phyloP scores from a whole-genome alignment of 139 green algal genomes.

The Chlamydomonas sphaeroides region DNA sequence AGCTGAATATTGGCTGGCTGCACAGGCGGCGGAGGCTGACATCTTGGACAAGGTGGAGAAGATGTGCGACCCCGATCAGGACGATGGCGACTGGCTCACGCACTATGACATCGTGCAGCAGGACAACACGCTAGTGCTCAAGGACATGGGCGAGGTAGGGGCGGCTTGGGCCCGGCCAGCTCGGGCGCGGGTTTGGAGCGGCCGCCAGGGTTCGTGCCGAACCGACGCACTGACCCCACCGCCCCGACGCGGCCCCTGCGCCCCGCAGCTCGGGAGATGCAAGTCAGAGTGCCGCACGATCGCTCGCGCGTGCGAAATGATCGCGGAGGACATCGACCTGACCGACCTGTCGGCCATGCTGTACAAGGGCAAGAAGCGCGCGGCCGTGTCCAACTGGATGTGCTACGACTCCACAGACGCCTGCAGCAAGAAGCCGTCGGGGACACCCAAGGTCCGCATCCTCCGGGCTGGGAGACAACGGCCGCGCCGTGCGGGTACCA shows the following conservation, averaged over 20 bases:
- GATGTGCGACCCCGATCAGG: slow-evolving; percentile 68
- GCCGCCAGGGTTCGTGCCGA: not conserved
- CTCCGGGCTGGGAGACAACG: no score
- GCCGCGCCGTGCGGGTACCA: no score
- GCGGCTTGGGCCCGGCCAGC: no score
- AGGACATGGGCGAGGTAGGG: slow-evolving; percentile 65
- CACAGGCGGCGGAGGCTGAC: slow-evolving; percentile 60
- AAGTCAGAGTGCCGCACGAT: slow-evolving; percentile 84
- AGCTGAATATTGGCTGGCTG: no score
- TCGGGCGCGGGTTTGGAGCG: no score
- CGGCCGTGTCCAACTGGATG: slow-evolving; percentile 51
- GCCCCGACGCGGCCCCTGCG: no score
- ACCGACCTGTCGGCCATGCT: slow-evolving; percentile 63
- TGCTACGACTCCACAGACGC: slow-evolving; percentile 71
- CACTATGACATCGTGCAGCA: slow-evolving; percentile 79
- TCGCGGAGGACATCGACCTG: slow-evolving; percentile 74
- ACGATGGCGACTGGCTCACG: slow-evolving; percentile 83
- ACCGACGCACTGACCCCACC: no score
- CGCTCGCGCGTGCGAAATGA: slow-evolving; percentile 67
- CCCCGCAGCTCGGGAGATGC: slow-evolving; percentile 51
- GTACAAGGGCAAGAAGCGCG: slow-evolving; percentile 53
- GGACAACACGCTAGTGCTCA: slow-evolving; percentile 64
- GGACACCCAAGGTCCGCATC: no score
- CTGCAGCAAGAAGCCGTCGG: no score
- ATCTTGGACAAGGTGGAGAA: slow-evolving; percentile 82